A percentile compares a stretch with the other conserved stretches of the same genome.
phyloP scores from a whole-genome alignment of 371 early-diverging fungal genomes.

The Umbelopsis sp. region DNA sequence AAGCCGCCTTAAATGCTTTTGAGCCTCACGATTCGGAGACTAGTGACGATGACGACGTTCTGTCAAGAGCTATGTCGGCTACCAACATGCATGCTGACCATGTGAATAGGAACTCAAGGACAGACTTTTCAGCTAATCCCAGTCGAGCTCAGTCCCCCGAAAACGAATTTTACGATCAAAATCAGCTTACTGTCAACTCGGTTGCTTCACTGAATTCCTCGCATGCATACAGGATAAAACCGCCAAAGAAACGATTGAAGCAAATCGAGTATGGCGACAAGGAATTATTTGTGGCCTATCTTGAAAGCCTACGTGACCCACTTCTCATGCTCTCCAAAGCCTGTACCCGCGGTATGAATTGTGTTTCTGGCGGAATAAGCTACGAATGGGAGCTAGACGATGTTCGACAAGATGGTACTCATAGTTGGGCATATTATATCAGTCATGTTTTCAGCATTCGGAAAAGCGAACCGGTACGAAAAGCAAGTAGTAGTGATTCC shows the following conservation, averaged over 20 bases:
- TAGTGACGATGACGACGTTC: slow-evolving; percentile 21
- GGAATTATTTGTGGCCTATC: slow-evolving; percentile 55
- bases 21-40: slow-evolving; percentile 28
- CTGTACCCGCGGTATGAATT: slow-evolving; percentile 51
- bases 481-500: background rate
- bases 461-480: slow-evolving; percentile 17
- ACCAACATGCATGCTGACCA: background rate
- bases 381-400: slow-evolving; percentile 53
- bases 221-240: slow-evolving; percentile 27
- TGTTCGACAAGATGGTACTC: slow-evolving; percentile 44
- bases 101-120: background rate
- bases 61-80: background rate
- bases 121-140: background rate
- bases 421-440: slow-evolving; percentile 41
- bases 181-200: slow-evolving; percentile 38
- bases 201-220: slow-evolving; percentile 37
- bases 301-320: slow-evolving; percentile 60
- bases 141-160: slow-evolving; percentile 17
- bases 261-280: slow-evolving; percentile 56
- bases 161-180: slow-evolving; percentile 29
- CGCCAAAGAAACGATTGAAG: slow-evolving; percentile 48
- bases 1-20: slow-evolving; percentile 39
- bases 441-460: slow-evolving; percentile 31
- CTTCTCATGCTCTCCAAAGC: slow-evolving; percentile 53
- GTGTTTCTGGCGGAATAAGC: slow-evolving; percentile 47